Conservation (phyloP, 2,329 filamentous ascomycete species). For the Ophiognomonia clavigignenti-juglandacearum region DNA sequence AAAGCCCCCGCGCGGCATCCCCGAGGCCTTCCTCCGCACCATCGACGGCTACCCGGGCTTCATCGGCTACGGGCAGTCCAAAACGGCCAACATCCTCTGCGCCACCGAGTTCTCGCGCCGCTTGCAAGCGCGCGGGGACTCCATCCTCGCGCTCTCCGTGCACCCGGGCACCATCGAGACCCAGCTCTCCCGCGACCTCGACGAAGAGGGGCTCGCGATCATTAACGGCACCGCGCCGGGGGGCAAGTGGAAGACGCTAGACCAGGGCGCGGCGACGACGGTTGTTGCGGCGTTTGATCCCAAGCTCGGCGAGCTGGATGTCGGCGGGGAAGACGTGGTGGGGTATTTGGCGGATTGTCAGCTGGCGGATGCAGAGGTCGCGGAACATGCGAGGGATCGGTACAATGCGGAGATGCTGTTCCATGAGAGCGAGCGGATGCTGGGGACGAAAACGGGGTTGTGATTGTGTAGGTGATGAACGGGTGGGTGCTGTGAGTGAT, state of each 20-base stretch:
- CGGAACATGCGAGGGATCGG: conserved; percentile 7
- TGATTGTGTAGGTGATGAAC: neutral
- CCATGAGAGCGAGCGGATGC: conserved; percentile 13
- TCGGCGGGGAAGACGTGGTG: conserved; percentile 15
- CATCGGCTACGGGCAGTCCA: conserved; percentile 41
- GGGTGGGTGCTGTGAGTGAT: neutral
- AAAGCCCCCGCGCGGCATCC: conserved; percentile 5
- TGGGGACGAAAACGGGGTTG: conserved; percentile 6
- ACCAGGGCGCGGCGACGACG: conserved; percentile 34
- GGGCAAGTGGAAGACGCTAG: conserved; percentile 30
- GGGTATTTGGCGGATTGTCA: conserved; percentile 11
- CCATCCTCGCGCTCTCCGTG: conserved; percentile 9
- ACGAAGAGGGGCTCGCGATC: conserved; percentile 17
- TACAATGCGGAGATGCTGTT: conserved; percentile 10
- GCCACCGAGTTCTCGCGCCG: conserved; percentile 28
- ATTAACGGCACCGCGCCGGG: conserved; percentile 24
- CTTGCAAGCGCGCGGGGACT: conserved; percentile 21
- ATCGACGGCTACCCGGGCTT: conserved; percentile 26
- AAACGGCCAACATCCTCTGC: conserved; percentile 42
- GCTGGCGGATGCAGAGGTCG: conserved; percentile 4
- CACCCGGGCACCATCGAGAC: conserved; percentile 12
- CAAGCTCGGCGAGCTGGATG: conserved; percentile 21
- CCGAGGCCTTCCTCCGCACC: conserved; percentile 4
- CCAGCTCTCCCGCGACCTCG: conserved; percentile 23
- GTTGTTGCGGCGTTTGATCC: conserved; percentile 38